Evolutionary conservation across 352 stramenopile species (phyloP), one percentile per base, ranked within the genome.

Genomic region (Phytopythium oedochilum): DNA sequence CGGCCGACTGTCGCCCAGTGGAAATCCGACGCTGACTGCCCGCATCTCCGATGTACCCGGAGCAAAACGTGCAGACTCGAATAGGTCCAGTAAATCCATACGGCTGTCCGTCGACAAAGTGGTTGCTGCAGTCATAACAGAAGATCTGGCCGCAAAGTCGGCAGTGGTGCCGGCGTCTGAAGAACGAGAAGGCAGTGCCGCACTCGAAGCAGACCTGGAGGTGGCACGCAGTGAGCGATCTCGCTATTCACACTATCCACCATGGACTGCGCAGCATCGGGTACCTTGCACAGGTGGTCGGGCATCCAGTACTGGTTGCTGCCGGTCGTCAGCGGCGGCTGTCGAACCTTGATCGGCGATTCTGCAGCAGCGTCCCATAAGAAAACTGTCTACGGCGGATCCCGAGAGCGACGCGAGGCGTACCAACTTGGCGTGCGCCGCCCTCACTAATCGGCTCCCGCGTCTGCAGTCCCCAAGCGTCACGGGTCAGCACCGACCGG

Each of bases 131-230:
- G 36, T 88, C 73, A 59, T 90, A 77, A 52, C 85, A 95, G 39
- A 92, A 95, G 53, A 95, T 93, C 64, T 89, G 78, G 5, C 85
- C 85, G 31, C 85, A 95, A 1, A 92, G 62, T n/a, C 85, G 81
- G 55, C 85, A 95, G 64, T 95, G 85, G 52, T 95, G 85, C n/a
- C 85, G 77, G 15, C 85, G 75, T 9, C 79, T 73, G 36, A 93
- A 95, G 34, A 95, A 63, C n/a, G 80, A 86, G 63, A 95, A 95
- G 22, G 79, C 61, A 9, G 72, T 68, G 26, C 73, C 84, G 49
- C 85, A 95, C 60, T 94, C 78, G 51, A 86, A 89, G 65, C 85
- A 94, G n/a, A 84, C 78, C 84, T 94, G 42, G 12, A 42, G 46
- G 31, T 4, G 9, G 11, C 34, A 39, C n/a, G n/a, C 35, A 23